Conservation (phyloP, 2,329 filamentous ascomycete species). For the Alternaria postmessia region DNA sequence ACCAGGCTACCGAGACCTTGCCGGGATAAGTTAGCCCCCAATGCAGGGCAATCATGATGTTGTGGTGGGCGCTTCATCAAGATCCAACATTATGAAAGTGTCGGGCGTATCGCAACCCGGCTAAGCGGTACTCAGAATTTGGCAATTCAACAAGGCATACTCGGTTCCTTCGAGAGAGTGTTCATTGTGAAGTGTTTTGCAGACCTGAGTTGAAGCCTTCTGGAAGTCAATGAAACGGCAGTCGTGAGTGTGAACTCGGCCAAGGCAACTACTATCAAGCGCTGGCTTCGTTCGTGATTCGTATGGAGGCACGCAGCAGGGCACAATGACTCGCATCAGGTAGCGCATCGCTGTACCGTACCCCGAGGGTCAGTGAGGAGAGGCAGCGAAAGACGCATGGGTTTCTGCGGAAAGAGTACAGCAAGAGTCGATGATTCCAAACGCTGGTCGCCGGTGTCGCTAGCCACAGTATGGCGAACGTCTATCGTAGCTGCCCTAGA, state of each 20-base stretch:
- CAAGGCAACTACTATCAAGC: neutral
- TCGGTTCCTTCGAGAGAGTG: neutral
- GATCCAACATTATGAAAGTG: neutral
- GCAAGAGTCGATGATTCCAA: neutral
- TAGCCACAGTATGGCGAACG: neutral
- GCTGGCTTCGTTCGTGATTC: conserved; percentile 1
- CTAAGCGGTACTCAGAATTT: neutral
- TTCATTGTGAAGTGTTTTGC: neutral
- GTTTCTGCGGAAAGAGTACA: neutral
- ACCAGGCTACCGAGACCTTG: neutral
- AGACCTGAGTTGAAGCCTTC: neutral
- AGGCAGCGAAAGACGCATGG: neutral
- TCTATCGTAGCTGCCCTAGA: neutral
- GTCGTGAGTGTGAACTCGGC: neutral
- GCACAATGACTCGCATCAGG: neutral
- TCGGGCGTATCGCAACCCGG: neutral
- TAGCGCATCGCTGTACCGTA: neutral
- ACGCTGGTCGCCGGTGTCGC: neutral
- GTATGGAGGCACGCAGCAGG: neutral
- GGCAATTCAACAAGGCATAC: neutral
- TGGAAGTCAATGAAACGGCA: neutral
- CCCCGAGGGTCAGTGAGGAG: no score
- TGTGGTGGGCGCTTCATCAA: conserved; percentile 5
- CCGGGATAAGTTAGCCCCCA: conserved; percentile 6
- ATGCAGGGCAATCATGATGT: conserved; percentile 18